These are phyloP conservation scores for Fusarium sp. DNA, from an alignment of 2,329 filamentous ascomycete species.

Conservation along the genomic window DNA sequence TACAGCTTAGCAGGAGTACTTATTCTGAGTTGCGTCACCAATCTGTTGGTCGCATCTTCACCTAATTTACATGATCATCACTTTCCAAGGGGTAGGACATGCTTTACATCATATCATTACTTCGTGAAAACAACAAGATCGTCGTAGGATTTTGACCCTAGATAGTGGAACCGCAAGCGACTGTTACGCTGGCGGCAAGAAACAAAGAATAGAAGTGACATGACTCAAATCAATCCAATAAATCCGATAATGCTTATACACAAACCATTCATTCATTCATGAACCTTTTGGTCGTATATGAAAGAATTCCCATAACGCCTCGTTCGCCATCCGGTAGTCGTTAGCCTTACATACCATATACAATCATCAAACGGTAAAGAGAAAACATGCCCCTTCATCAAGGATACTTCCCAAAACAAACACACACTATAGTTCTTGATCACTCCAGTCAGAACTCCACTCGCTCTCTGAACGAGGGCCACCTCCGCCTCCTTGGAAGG, in stretches of 20 bases:
- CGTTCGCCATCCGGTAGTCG: conserved; percentile 27
- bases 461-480: conserved; percentile 18
- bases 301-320: conserved; percentile 28
- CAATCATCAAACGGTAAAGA: conserved; percentile 4
- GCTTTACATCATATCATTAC: neutral
- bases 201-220: conserved; percentile 9
- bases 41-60: neutral
- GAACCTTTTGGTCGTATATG: conserved; percentile 4
- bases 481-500: conserved; percentile 23
- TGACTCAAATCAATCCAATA: neutral
- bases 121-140: neutral
- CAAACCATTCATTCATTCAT: conserved; percentile 7
- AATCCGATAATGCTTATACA: conserved; percentile 3
- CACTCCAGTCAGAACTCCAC: conserved; percentile 21
- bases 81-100: neutral
- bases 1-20: neutral
- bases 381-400: neutral
- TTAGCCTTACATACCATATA: conserved; percentile 30
- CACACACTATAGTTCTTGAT: conserved; percentile 7
- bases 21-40: neutral
- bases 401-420: neutral
- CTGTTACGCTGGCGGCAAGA: neutral
- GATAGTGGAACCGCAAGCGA: neutral
- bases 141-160: neutral
- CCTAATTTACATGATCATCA: neutral